phyloP scores from a whole-genome alignment of 768 basidiomycete species.

The Glaciozyma martinii region DNA sequence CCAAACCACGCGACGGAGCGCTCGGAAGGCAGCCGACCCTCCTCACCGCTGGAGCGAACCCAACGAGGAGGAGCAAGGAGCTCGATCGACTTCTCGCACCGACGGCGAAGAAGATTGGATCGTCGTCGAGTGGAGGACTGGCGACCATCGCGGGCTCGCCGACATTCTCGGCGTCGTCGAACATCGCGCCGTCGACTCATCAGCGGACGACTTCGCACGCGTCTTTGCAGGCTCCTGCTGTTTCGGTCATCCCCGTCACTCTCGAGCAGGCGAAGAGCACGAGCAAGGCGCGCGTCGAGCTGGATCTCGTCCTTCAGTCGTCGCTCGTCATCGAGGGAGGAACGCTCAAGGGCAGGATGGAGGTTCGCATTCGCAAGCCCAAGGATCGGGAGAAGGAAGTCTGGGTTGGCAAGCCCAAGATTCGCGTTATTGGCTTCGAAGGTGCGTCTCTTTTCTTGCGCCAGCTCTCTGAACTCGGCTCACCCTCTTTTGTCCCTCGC shows the following conservation, averaged over 20 bases:
- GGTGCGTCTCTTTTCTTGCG: slow-evolving; percentile 39
- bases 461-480: neutral
- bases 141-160: slow-evolving; percentile 15
- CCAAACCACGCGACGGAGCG: neutral
- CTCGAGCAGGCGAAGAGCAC: slow-evolving; percentile 62
- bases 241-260: slow-evolving; percentile 36
- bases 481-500: neutral
- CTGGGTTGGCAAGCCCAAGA: slow-evolving; percentile 61
- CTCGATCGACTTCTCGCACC: slow-evolving; percentile 24
- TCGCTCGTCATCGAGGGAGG: slow-evolving; percentile 72
- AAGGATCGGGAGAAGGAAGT: slow-evolving; percentile 53
- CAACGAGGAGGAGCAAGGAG: slow-evolving; percentile 28
- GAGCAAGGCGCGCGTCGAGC: slow-evolving; percentile 61
- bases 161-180: slow-evolving; percentile 16
- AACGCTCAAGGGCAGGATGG: slow-evolving; percentile 58
- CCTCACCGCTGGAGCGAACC: slow-evolving; percentile 31
- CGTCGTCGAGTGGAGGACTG: slow-evolving; percentile 1
- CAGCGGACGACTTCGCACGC: slow-evolving; percentile 5
- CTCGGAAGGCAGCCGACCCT: slow-evolving; percentile 29
- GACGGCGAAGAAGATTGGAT: neutral
- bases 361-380: slow-evolving; percentile 53
- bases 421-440: slow-evolving; percentile 79
- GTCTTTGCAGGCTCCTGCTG: neutral
- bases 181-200: slow-evolving; percentile 22
- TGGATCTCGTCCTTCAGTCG: slow-evolving; percentile 69